phyloP scores from a whole-genome alignment of 2,329 filamentous ascomycete genomes.

The Xylariomycetidae sp. region DNA sequence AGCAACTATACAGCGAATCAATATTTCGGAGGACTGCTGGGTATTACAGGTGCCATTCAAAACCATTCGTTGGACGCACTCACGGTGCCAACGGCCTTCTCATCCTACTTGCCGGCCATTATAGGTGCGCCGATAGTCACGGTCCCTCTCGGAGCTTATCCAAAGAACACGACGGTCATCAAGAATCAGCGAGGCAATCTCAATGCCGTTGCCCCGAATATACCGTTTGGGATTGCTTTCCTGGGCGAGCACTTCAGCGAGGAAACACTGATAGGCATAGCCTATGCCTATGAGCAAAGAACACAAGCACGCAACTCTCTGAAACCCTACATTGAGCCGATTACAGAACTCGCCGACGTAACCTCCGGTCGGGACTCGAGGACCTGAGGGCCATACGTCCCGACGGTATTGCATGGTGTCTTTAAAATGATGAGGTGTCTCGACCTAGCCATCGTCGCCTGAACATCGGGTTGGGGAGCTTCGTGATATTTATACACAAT shows the following conservation, averaged over 20 bases:
- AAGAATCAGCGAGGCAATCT: constrained; percentile 42
- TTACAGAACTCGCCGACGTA: constrained; percentile 27
- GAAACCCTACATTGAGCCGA: constrained; percentile 24
- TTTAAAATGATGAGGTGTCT: no score
- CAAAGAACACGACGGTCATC: constrained; percentile 40
- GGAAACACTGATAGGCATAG: constrained; percentile 56
- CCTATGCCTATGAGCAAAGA: constrained; percentile 65
- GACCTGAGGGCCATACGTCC: no score
- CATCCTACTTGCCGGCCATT: constrained; percentile 46
- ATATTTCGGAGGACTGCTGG: constrained; percentile 52
- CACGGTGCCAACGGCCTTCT: constrained; percentile 50
- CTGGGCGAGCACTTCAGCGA: constrained; percentile 59
- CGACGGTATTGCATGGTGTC: no score
- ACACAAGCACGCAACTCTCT: constrained; percentile 30
- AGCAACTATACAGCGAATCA: constrained; percentile 47
- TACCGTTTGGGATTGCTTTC: constrained; percentile 60
- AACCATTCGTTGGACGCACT: constrained; percentile 57
- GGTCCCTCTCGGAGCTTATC: constrained; percentile 53
- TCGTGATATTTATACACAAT: no score
- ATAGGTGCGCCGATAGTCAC: constrained; percentile 58
- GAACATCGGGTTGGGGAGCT: no score
- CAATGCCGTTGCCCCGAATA: constrained; percentile 46
- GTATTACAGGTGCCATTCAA: constrained; percentile 55
- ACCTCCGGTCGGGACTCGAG: no score
- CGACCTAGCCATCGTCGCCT: no score